Evolutionary conservation across 768 basidiomycete genomes (phyloP).

Genomic region (Amanita pseudoporphyria): DNA sequence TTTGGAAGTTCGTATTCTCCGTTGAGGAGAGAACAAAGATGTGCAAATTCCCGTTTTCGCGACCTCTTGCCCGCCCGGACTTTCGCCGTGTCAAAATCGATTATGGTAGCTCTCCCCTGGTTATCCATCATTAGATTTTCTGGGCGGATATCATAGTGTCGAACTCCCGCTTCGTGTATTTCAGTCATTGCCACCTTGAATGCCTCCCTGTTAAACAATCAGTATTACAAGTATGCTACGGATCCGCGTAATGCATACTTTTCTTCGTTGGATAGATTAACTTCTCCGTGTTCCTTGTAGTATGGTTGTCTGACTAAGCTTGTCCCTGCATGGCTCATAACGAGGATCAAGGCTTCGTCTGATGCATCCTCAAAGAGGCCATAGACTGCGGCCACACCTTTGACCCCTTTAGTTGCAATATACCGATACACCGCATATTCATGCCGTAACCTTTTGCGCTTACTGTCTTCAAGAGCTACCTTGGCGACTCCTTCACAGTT

Average conservation of each 20-base stretch:
- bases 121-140: neutral
- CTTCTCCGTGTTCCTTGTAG: neutral
- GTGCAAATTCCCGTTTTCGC: no score
- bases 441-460: neutral
- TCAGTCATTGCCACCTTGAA: no score
- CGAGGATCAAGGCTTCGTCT: no score
- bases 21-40: neutral
- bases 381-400: neutral
- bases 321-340: no score
- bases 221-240: neutral
- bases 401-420: neutral
- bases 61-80: no score
- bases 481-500: neutral
- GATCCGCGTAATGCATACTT: neutral
- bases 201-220: no score
- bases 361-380: no score
- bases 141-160: no score
- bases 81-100: no score
- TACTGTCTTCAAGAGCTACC: neutral
- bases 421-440: constrained; percentile 2
- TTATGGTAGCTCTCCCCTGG: neutral
- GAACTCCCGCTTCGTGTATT: no score
- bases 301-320: neutral
- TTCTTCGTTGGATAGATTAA: neutral
- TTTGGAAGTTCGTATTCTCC: neutral